Conservation (phyloP, 1,284 basidiomycete genomes). For the Melampsora larici-populina region DNA sequence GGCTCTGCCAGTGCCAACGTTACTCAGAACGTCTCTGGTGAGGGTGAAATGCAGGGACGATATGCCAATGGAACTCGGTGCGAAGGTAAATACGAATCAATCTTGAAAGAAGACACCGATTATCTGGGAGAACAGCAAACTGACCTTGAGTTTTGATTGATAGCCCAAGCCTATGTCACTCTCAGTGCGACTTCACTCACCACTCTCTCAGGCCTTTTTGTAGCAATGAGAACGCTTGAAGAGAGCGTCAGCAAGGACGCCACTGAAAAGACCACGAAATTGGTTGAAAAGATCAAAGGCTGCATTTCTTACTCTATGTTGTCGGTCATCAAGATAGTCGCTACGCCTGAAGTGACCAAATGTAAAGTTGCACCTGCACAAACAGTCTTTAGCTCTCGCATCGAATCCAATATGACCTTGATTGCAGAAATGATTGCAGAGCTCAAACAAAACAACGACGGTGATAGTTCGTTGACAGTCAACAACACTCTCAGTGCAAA, state of each 20-base stretch:
- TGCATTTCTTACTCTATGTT: slow-evolving; percentile 36
- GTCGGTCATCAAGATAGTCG: slow-evolving; percentile 32
- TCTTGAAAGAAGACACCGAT: background rate
- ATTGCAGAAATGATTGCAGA: slow-evolving; percentile 23
- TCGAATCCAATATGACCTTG: slow-evolving; percentile 25
- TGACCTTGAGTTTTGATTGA: background rate
- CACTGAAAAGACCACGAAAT: slow-evolving; percentile 13
- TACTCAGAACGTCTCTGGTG: background rate
- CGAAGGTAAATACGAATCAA: slow-evolving; percentile 17
- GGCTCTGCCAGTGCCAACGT: background rate
- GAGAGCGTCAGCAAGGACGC: slow-evolving; percentile 17
- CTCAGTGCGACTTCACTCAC: slow-evolving; percentile 36
- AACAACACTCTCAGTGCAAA: background rate
- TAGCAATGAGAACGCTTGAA: slow-evolving; percentile 25
- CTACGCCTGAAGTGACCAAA: slow-evolving; percentile 20
- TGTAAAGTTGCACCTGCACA: slow-evolving; percentile 26
- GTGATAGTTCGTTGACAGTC: background rate
- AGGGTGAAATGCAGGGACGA: slow-evolving; percentile 20
- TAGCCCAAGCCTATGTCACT: slow-evolving; percentile 31
- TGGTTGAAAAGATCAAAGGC: slow-evolving; percentile 22
- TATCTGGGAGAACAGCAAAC: background rate
- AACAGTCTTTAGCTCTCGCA: slow-evolving; percentile 12
- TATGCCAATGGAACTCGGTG: slow-evolving; percentile 19
- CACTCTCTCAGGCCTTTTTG: slow-evolving; percentile 24
- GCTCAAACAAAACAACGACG: slow-evolving; percentile 1